Percentiles rank a stretch among this genome's conserved stretches.
These are phyloP conservation scores for Aspergillus sp. DNA, from an alignment of 2,329 filamentous ascomycete genomes.

Conservation along the genomic window DNA sequence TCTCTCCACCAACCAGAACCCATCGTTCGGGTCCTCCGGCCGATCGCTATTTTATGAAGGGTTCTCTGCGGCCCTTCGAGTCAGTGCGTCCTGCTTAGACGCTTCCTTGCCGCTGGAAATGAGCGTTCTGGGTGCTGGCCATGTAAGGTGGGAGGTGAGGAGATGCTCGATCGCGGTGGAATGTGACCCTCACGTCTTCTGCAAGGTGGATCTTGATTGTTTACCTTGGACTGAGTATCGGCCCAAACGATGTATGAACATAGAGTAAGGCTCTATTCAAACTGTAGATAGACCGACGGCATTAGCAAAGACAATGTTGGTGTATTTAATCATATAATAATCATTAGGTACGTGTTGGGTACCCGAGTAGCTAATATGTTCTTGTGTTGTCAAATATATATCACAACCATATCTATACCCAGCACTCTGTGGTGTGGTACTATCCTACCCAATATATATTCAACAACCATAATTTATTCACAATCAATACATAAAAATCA, in stretches of 20 bases:
- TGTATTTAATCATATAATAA: background rate
- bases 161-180: background rate
- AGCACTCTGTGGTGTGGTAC: no score
- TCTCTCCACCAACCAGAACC: no score
- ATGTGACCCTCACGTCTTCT: background rate
- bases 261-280: no score
- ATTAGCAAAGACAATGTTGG: background rate
- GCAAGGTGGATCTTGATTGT: constrained; percentile 1
- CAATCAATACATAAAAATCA: no score
- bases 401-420: no score
- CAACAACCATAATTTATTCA: no score
- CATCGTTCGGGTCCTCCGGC: no score
- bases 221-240: background rate
- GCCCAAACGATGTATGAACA: background rate
- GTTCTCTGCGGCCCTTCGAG: background rate
- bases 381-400: no score
- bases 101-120: background rate
- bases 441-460: background rate
- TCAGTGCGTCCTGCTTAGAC: background rate
- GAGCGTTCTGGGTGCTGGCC: background rate
- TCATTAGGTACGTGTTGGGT: no score
- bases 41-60: background rate
- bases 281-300: no score
- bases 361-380: no score
- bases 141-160: background rate